phyloP scores from a whole-genome alignment of 2,329 filamentous ascomycete species.

The Ophiobolus disseminans region DNA sequence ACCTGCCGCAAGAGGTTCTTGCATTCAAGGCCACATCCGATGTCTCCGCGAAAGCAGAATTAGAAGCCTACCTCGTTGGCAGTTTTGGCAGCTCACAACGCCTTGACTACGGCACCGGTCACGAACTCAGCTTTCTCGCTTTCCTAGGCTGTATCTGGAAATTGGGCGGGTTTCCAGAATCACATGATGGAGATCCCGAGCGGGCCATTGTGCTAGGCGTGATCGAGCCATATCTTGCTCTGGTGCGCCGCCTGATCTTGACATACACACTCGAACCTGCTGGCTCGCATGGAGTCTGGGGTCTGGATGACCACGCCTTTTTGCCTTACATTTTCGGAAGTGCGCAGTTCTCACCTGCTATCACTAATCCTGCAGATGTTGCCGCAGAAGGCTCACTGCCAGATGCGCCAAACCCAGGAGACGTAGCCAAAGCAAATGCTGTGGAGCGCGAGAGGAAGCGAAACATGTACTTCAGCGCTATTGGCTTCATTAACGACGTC shows the following conservation, averaged over 20 bases:
- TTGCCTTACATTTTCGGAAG: constrained; percentile 94
- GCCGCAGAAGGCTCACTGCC: constrained; percentile 80
- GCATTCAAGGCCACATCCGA: constrained; percentile 37
- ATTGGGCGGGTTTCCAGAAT: constrained; percentile 76
- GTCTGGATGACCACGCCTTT: constrained; percentile 96
- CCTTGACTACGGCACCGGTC: constrained; percentile 94
- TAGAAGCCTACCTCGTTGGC: constrained; percentile 80
- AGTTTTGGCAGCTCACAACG: constrained; percentile 87
- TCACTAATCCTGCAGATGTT: constrained; percentile 62
- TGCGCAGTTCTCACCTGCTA: constrained; percentile 82
- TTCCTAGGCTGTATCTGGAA: constrained; percentile 94
- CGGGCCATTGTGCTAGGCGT: constrained; percentile 81
- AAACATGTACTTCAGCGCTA: constrained; percentile 88
- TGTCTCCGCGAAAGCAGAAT: constrained; percentile 67
- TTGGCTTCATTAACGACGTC: constrained; percentile 97
- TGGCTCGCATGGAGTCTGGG: constrained; percentile 97
- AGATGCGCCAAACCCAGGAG: constrained; percentile 70
- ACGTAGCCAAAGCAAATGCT: constrained; percentile 60
- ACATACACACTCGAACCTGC: constrained; percentile 95
- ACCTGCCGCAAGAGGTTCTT: constrained; percentile 60
- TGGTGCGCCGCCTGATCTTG: constrained; percentile 82
- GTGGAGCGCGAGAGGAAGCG: constrained; percentile 51
- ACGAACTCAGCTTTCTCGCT: constrained; percentile 92
- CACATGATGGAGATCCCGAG: constrained; percentile 65
- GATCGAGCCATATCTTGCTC: constrained; percentile 83